phyloP scores from a whole-genome alignment of 176 grass and related monocot species.

The Carex pumila region DNA sequence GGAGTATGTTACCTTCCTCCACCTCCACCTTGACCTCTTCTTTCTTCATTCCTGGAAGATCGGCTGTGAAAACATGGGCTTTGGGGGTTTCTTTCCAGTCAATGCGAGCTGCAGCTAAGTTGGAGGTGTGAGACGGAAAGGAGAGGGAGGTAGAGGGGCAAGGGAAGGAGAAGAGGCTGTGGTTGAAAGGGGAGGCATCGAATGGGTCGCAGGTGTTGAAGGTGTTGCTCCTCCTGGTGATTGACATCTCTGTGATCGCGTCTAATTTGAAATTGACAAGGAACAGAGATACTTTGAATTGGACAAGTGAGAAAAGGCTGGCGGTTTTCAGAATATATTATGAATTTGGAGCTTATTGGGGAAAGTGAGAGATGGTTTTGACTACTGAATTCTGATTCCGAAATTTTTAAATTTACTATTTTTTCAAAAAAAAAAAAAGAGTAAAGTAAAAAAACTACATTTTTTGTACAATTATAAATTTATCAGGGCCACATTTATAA shows the following conservation, averaged over 20 bases:
- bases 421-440: too few species aligned
- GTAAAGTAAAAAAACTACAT: too few species aligned
- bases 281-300: too few species aligned
- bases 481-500: too few species aligned
- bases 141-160: background rate
- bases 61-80: background rate
- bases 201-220: constrained; percentile 12
- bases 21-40: constrained; percentile 15
- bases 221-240: constrained; percentile 5
- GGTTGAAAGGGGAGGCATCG: constrained; percentile 11
- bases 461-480: too few species aligned
- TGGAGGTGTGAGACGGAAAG: background rate
- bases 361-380: too few species aligned
- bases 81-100: constrained; percentile 11
- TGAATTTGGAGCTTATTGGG: too few species aligned
- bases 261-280: background rate
- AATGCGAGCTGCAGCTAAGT: background rate
- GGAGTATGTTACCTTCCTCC: background rate
- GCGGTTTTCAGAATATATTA: too few species aligned
- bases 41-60: constrained; percentile 10
- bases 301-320: too few species aligned
- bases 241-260: constrained; percentile 1
- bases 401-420: too few species aligned
- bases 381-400: too few species aligned
- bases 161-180: background rate